A percentile compares a stretch with the other conserved stretches of the same genome.
Conservation (phyloP, 371 early-diverging fungal species). For the Sporodiniella umbellata region DNA sequence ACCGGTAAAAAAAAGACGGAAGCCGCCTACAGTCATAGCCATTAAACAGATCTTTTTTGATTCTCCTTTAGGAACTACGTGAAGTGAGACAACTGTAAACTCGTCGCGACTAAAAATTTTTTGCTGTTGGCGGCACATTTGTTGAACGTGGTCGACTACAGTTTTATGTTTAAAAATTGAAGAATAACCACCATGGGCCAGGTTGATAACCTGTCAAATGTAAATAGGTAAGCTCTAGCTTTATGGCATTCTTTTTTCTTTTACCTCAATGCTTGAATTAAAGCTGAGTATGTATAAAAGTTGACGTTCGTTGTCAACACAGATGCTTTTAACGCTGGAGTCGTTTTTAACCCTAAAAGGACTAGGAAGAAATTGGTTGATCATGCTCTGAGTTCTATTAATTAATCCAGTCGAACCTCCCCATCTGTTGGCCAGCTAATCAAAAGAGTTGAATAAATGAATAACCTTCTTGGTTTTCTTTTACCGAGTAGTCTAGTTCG, state of each 20-base stretch:
- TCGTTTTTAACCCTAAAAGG: constrained; percentile 31
- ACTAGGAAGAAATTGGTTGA: constrained; percentile 58
- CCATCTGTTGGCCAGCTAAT: constrained; percentile 61
- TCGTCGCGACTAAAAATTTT: constrained; percentile 26
- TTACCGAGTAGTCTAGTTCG: constrained; percentile 79
- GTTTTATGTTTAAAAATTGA: constrained; percentile 33
- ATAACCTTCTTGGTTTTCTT: neutral
- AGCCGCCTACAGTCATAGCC: constrained; percentile 68
- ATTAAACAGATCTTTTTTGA: constrained; percentile 63
- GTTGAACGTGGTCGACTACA: constrained; percentile 44
- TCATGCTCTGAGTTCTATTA: constrained; percentile 49
- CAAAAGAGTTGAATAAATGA: neutral
- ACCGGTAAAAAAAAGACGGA: constrained; percentile 73
- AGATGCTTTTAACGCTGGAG: constrained; percentile 7
- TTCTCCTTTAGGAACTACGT: constrained; percentile 61
- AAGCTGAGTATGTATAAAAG: constrained; percentile 68
- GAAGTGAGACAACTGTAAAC: constrained; percentile 62
- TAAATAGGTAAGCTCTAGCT: neutral
- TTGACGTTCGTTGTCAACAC: constrained; percentile 67
- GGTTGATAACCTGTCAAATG: constrained; percentile 21
- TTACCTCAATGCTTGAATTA: constrained; percentile 69
- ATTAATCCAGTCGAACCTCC: constrained; percentile 68
- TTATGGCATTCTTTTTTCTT: neutral
- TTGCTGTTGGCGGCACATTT: constrained; percentile 48
- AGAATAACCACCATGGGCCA: constrained; percentile 30